Conservation (phyloP, 106 monocot genomes). For the Xerophyta viscosa region DNA sequence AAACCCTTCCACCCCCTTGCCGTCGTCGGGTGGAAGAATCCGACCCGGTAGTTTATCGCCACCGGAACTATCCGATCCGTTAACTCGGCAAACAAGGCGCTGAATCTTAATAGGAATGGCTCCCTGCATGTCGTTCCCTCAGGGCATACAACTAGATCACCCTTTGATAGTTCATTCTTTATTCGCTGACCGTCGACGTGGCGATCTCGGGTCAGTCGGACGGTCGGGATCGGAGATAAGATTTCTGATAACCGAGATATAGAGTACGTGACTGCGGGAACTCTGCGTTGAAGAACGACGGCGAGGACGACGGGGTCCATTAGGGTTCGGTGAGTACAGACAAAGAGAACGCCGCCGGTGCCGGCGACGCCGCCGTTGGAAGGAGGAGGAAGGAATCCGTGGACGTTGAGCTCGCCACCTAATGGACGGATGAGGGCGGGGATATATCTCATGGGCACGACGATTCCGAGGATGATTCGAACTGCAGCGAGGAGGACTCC, state of each 20-base stretch:
- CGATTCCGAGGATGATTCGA: conserved; percentile 57
- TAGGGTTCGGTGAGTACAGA: conserved; percentile 95
- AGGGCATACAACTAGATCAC: conserved; percentile 80
- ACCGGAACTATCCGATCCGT: conserved; percentile 93
- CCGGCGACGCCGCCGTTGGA: conserved; percentile 10
- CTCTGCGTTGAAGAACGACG: conserved; percentile 51
- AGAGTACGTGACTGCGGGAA: conserved; percentile 95
- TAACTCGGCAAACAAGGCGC: conserved; percentile 84
- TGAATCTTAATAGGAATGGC: conserved; percentile 82
- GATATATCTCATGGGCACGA: conserved; percentile 56
- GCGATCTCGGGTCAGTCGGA: conserved; percentile 64
- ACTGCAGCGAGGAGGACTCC: conserved; percentile 49
- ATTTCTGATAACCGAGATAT: conserved; percentile 84
- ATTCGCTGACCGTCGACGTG: conserved; percentile 39
- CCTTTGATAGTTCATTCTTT: conserved; percentile 34
- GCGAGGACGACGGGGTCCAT: conserved; percentile 97
- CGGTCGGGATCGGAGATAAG: conserved; percentile 76
- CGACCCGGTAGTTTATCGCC: conserved; percentile 85
- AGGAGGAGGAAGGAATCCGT: conserved; percentile 50
- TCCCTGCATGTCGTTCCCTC: conserved; percentile 95
- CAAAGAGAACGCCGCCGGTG: conserved; percentile 66
- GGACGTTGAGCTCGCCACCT: conserved; percentile 57
- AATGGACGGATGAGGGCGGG: conserved; percentile 43
- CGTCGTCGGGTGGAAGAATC: conserved; percentile 92
- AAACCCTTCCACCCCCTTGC: conserved; percentile 92